Conservation (phyloP, 331 rosid species). For the Malus hybrid region DNA sequence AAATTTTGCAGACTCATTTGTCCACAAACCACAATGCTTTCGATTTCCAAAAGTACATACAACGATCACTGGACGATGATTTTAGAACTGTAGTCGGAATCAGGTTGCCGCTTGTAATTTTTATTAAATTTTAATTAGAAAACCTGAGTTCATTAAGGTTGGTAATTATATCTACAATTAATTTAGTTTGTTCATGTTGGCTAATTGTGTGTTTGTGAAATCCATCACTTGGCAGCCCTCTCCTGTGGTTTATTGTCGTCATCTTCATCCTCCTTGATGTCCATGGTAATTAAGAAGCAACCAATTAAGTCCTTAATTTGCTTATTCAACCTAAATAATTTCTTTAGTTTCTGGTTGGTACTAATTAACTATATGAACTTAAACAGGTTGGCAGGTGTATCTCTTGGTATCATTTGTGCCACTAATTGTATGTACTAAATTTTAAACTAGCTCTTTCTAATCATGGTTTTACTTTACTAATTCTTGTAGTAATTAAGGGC, state of each 20-base stretch:
- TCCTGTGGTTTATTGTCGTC: constrained; percentile 46
- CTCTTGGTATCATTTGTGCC: constrained; percentile 54
- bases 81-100: constrained; percentile 51
- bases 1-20: constrained; percentile 36
- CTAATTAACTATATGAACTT: not conserved
- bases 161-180: too few species aligned
- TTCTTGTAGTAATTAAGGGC: not conserved
- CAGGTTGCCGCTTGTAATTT: constrained; percentile 14
- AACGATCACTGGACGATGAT: constrained; percentile 48
- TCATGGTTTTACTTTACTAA: not conserved
- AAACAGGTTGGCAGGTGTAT: constrained; percentile 49
- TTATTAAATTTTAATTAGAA: not conserved
- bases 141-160: not conserved
- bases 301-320: not conserved
- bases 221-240: constrained; percentile 20
- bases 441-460: not conserved
- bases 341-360: not conserved
- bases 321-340: not conserved
- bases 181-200: not conserved
- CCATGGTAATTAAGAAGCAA: constrained; percentile 27
- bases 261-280: constrained; percentile 46
- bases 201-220: not conserved
- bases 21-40: constrained; percentile 20
- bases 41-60: constrained; percentile 43
- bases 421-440: constrained; percentile 26